phyloP scores from a whole-genome alignment of 2,329 filamentous ascomycete genomes.

The Alternaria triticimaculans region DNA sequence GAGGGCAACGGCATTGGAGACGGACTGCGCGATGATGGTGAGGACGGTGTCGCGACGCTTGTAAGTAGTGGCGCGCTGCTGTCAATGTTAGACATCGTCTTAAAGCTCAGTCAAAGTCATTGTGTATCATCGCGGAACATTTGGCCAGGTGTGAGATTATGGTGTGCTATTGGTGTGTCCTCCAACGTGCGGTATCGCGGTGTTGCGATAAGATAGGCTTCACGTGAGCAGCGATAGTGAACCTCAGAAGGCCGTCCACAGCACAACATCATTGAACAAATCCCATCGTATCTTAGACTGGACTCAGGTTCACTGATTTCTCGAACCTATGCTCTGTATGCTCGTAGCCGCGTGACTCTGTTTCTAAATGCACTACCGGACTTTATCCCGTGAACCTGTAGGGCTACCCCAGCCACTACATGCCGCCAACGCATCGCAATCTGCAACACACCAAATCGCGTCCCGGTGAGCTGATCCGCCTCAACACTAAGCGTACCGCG shows the following conservation, averaged over 20 bases:
- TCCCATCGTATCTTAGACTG: background rate
- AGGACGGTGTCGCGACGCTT: slow-evolving; percentile 1
- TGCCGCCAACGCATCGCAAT: slow-evolving; percentile 6
- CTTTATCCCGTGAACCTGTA: background rate
- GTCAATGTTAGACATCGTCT: background rate
- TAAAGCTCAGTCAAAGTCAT: background rate
- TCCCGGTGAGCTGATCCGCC: background rate
- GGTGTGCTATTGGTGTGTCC: background rate
- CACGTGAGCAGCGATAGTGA: slow-evolving; percentile 12
- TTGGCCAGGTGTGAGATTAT: background rate
- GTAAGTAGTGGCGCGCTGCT: slow-evolving; percentile 14
- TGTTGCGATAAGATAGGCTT: slow-evolving; percentile 9
- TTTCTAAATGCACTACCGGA: background rate
- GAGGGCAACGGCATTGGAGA: slow-evolving; percentile 1
- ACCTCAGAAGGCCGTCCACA: background rate
- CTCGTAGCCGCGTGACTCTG: background rate
- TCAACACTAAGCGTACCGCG: background rate
- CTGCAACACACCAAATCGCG: slow-evolving; percentile 3
- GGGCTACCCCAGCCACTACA: slow-evolving; percentile 3
- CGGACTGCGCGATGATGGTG: slow-evolving; percentile 9
- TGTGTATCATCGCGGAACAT: background rate
- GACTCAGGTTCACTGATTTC: background rate
- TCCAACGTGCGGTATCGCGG: background rate
- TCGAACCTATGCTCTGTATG: background rate
- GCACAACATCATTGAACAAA: background rate